Evolutionary conservation across 2,329 filamentous ascomycete species (phyloP).

Genomic region (Dactylellina drechsleri): DNA sequence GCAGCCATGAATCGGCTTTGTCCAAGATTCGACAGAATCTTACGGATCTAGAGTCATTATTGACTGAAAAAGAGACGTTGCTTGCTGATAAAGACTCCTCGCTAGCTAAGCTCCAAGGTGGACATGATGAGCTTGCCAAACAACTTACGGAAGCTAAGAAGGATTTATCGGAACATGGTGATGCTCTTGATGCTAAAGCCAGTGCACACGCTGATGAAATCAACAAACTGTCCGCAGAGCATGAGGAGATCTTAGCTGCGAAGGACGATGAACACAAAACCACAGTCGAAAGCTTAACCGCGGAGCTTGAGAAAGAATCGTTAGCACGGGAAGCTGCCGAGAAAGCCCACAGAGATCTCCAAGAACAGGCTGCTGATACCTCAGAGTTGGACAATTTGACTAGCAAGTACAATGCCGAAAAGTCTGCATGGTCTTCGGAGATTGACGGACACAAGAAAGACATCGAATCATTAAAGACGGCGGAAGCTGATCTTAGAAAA

Average conservation of each 20-base stretch:
- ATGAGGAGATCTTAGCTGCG: conserved; percentile 28
- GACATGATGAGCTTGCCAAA: conserved; percentile 29
- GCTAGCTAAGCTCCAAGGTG: conserved; percentile 28
- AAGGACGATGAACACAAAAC: conserved; percentile 53
- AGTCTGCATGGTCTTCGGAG: conserved; percentile 38
- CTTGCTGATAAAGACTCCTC: conserved; percentile 27
- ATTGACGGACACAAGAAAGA: conserved; percentile 29
- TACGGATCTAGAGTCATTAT: conserved; percentile 30
- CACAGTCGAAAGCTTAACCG: conserved; percentile 30
- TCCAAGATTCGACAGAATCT: conserved; percentile 25
- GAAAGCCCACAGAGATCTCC: conserved; percentile 35
- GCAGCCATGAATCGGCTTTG: conserved; percentile 18
- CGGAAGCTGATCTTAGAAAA: conserved; percentile 33
- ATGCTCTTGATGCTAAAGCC: conserved; percentile 15
- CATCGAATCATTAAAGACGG: conserved; percentile 39
- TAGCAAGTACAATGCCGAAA: conserved; percentile 37
- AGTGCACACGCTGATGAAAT: conserved; percentile 23
- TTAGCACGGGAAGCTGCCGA: conserved; percentile 45
- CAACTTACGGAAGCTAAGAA: conserved; percentile 39
- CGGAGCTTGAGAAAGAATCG: conserved; percentile 48
- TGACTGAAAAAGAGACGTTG: conserved; percentile 28
- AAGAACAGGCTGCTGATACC: conserved; percentile 50
- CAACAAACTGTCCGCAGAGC: conserved; percentile 29
- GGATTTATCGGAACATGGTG: conserved; percentile 25
- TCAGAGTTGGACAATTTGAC: conserved; percentile 37